Base-by-base conservation (phyloP, 2,329 filamentous ascomycete species). In the Fusarium mundagurra region DNA sequence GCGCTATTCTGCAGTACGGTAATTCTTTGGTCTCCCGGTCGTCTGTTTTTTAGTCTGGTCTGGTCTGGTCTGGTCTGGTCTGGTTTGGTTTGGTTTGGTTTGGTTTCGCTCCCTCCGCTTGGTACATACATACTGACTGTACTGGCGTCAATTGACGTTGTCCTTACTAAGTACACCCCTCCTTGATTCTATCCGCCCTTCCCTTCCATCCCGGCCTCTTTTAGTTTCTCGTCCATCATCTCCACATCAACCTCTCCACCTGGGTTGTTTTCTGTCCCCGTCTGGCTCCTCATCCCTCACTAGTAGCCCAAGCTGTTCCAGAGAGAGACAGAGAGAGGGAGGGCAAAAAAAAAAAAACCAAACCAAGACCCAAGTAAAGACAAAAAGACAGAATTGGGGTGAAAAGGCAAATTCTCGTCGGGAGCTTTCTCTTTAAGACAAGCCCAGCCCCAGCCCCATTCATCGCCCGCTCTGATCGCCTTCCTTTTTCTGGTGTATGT, bases 201-300 rank as follows among this genome's bases (percentile, higher is more conserved):
- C 18, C 39, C 61, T 61, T 67, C 55, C 39, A 71, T 71, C 67
- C 67, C 43, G 38, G 65, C 48, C 61, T 54, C 51, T 67, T 66
- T 65, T 48, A 48, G 41, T 68, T 69, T 69, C 66, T 57, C 48
- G 61, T 71, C 59, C 58, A 61, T 47, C 62, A 72, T 73, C 71
- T 73, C 71, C 71, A 73, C 71, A 74, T 71, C 63, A 54, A 71
- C 69, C 54, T 67, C 69, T 67, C 71, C 71, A 74, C 71, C 71
- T 64, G 63, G 53, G 53, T 47, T 58, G 47, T 64, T 61, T 45
- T 69, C 48, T 72, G 71, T 73, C 61, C 44, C 61, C 58, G 50
- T 61, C 71, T 70, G 67, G 53, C 71, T 68, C 60, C 71, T 68
- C 33, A 53, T 54, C 67, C 63, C 43, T 63, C 59, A 65, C 67